Percentiles rank a stretch among this genome's conserved stretches.
Conservation (phyloP, 2,329 filamentous ascomycete genomes). For the Albophoma yamanashiensis region DNA sequence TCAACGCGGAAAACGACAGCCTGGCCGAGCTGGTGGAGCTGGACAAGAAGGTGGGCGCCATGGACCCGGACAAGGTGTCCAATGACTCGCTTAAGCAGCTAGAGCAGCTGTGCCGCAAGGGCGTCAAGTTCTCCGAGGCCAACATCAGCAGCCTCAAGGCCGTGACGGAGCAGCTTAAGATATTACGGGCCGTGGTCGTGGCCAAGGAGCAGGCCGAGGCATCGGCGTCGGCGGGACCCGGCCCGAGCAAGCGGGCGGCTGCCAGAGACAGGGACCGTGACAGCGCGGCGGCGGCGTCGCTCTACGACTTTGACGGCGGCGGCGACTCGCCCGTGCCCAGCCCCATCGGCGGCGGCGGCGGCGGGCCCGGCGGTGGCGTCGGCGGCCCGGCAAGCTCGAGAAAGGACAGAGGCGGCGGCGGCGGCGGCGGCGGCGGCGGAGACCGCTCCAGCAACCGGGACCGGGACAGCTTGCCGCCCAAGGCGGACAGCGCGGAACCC, state of each 20-base stretch:
- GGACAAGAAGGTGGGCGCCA: slow-evolving; percentile 28
- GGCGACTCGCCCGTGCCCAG: slow-evolving; percentile 35
- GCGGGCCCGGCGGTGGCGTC: slow-evolving; percentile 1
- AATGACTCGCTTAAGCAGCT: slow-evolving; percentile 28
- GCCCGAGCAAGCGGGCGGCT: slow-evolving; percentile 11
- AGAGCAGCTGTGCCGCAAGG: slow-evolving; percentile 30
- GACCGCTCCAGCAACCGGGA: slow-evolving; percentile 27
- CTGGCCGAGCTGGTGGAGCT: slow-evolving; percentile 25
- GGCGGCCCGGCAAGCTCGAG: slow-evolving; percentile 12
- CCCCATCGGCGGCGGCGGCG: slow-evolving; percentile 18
- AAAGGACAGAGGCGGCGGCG: slow-evolving; percentile 17
- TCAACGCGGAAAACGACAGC: slow-evolving; percentile 32
- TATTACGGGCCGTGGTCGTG: slow-evolving; percentile 29
- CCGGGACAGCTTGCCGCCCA: slow-evolving; percentile 43
- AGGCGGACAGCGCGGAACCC: slow-evolving; percentile 46
- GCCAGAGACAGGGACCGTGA: slow-evolving; percentile 15
- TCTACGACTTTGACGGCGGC: slow-evolving; percentile 34
- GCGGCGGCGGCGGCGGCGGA: background rate
- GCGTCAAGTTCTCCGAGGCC: slow-evolving; percentile 28
- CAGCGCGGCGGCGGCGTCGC: slow-evolving; percentile 19
- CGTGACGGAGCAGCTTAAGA: slow-evolving; percentile 30
- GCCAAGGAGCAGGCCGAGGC: slow-evolving; percentile 31
- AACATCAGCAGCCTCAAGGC: slow-evolving; percentile 24
- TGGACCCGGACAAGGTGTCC: slow-evolving; percentile 25
- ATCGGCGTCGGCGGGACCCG: slow-evolving; percentile 6